phyloP scores from a whole-genome alignment of 352 stramenopile genomes.

The Phytophthora lateralis region DNA sequence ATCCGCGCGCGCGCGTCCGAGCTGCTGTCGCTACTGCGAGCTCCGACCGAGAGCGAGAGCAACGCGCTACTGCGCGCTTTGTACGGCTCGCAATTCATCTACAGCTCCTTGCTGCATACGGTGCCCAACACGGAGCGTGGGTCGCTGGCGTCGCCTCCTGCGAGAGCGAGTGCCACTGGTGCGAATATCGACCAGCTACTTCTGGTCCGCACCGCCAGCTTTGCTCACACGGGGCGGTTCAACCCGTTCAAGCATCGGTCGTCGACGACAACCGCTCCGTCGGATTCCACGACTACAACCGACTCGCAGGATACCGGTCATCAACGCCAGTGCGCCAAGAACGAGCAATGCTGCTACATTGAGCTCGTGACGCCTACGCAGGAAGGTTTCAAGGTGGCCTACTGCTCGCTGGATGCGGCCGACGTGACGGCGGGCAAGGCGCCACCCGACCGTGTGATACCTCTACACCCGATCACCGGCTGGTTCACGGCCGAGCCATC shows the following conservation, averaged over 20 bases:
- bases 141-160: constrained; percentile 8
- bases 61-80: constrained; percentile 37
- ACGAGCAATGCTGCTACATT: constrained; percentile 42
- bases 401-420: constrained; percentile 28
- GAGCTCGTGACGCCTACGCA: constrained; percentile 32
- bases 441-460: constrained; percentile 30
- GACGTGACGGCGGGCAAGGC: constrained; percentile 40
- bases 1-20: constrained; percentile 22
- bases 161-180: not conserved
- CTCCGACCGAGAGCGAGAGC: constrained; percentile 40
- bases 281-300: constrained; percentile 12
- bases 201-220: constrained; percentile 28
- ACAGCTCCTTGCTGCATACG: constrained; percentile 42
- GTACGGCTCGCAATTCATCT: constrained; percentile 42
- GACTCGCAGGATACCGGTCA: constrained; percentile 3
- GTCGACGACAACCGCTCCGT: not conserved
- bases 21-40: constrained; percentile 31
- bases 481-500: constrained; percentile 35
- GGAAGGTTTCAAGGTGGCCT: constrained; percentile 32
- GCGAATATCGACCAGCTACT: constrained; percentile 24
- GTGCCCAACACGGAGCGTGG: constrained; percentile 18
- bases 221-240: constrained; percentile 18
- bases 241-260: constrained; percentile 8
- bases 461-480: constrained; percentile 38
- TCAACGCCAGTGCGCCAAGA: constrained; percentile 17